A percentile compares a stretch with the other conserved stretches of the same genome.
These are phyloP conservation scores for Penicillium robsamsonii DNA, from an alignment of 495 filamentous ascomycete genomes.

Conservation along the genomic window DNA sequence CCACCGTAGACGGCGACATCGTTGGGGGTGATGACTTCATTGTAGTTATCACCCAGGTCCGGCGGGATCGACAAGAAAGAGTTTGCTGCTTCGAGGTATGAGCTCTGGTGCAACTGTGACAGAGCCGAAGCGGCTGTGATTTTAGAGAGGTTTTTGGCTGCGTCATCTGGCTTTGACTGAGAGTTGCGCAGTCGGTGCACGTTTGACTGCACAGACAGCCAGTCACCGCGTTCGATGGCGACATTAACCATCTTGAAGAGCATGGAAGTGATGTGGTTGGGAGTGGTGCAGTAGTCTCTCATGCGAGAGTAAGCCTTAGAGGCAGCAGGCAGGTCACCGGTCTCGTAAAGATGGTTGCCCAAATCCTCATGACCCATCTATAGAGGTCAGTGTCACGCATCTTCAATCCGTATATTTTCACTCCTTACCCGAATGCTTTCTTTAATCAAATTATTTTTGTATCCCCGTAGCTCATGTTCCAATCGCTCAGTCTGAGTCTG, in stretches of 20 bases:
- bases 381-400: slow-evolving; percentile 7
- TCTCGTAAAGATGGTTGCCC: slow-evolving; percentile 63
- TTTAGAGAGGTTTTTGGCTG: slow-evolving; percentile 61
- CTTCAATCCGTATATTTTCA: neutral
- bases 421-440: slow-evolving; percentile 84
- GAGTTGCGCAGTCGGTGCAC: slow-evolving; percentile 61
- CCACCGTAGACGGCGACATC: slow-evolving; percentile 92
- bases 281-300: slow-evolving; percentile 70
- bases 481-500: slow-evolving; percentile 66
- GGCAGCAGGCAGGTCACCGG: slow-evolving; percentile 59
- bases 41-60: slow-evolving; percentile 56
- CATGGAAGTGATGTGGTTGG: slow-evolving; percentile 70
- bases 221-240: slow-evolving; percentile 64
- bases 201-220: slow-evolving; percentile 64
- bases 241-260: slow-evolving; percentile 65
- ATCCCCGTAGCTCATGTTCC: slow-evolving; percentile 80
- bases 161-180: slow-evolving; percentile 58
- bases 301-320: slow-evolving; percentile 69
- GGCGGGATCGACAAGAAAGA: slow-evolving; percentile 62
- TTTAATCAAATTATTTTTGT: slow-evolving; percentile 97
- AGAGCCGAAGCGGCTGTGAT: slow-evolving; percentile 67
- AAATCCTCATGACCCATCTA: slow-evolving; percentile 79
- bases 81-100: slow-evolving; percentile 70
- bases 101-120: slow-evolving; percentile 61
- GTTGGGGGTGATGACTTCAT: slow-evolving; percentile 74